Percentiles rank a stretch among this genome's conserved stretches.
Conservation (phyloP, 495 filamentous ascomycete species). For the Podospora sp. region DNA sequence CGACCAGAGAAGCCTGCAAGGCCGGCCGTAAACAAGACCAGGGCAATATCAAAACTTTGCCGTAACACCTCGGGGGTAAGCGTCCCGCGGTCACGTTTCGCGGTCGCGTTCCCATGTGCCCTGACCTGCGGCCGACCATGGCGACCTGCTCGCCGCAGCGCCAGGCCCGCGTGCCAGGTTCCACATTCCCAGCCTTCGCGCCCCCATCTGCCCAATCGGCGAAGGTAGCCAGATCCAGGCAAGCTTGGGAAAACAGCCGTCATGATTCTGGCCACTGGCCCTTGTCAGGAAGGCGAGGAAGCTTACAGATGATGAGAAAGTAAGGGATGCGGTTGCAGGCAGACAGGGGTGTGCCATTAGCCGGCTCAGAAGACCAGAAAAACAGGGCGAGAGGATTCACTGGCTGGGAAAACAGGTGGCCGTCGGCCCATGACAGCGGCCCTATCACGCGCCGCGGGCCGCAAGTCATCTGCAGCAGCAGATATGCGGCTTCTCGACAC, state of each 20-base stretch:
- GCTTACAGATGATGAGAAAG: slow-evolving; percentile 1
- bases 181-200: not conserved
- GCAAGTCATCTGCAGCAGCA: slow-evolving; percentile 28
- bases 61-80: not conserved
- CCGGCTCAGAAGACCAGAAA: slow-evolving; percentile 3
- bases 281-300: not conserved
- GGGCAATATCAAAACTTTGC: not conserved
- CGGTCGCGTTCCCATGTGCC: not conserved
- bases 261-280: not conserved
- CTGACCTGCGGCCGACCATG: slow-evolving; percentile 12
- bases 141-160: slow-evolving; percentile 2
- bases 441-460: slow-evolving; percentile 10
- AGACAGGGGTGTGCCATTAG: not conserved
- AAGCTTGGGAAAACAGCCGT: not conserved
- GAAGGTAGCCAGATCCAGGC: slow-evolving; percentile 13
- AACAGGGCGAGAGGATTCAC: slow-evolving; percentile 22
- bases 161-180: not conserved
- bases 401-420: slow-evolving; percentile 8
- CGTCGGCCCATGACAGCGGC: slow-evolving; percentile 3
- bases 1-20: not conserved
- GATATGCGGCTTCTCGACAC: slow-evolving; percentile 20
- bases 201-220: slow-evolving; percentile 23
- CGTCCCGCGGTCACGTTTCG: not conserved
- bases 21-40: not conserved
- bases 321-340: not conserved